Conservation (phyloP, 2,329 filamentous ascomycete species). For the Penicillium brevicompactum region DNA sequence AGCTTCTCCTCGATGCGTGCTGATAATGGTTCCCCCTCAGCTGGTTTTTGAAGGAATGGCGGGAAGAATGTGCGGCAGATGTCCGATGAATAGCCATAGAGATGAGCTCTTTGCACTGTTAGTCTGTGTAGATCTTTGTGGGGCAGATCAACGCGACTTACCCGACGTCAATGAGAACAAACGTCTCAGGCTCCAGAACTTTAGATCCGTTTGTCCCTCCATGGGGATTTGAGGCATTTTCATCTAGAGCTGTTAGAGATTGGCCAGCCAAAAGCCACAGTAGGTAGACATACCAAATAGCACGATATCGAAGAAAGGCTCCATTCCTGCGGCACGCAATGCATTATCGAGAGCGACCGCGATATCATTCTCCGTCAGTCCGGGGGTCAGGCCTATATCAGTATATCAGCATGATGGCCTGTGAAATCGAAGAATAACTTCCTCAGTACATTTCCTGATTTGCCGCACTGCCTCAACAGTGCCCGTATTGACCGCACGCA, state of each 20-base stretch:
- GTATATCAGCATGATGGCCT: conserved; percentile 20
- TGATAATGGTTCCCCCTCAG: conserved; percentile 12
- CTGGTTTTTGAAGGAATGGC: conserved; percentile 35
- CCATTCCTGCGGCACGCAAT: conserved; percentile 56
- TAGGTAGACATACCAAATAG: conserved; percentile 50
- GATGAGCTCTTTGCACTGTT: conserved; percentile 51
- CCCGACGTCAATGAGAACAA: conserved; percentile 65
- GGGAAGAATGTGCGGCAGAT: conserved; percentile 65
- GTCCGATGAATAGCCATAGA: conserved; percentile 65
- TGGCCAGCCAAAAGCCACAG: not conserved
- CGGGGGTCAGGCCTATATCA: conserved; percentile 53
- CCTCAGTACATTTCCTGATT: conserved; percentile 48
- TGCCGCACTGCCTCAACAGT: conserved; percentile 63
- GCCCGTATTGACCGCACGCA: conserved; percentile 65
- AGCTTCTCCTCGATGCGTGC: conserved; percentile 51
- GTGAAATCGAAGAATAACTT: not conserved
- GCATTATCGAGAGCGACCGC: conserved; percentile 58
- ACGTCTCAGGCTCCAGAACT: conserved; percentile 55
- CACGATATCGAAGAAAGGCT: conserved; percentile 65
- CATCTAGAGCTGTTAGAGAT: conserved; percentile 22
- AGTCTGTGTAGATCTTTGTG: not conserved
- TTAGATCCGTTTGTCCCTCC: conserved; percentile 49
- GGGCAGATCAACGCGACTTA: conserved; percentile 11
- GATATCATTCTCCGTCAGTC: conserved; percentile 62
- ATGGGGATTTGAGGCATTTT: conserved; percentile 45